Evolutionary conservation across 345 rosid species (phyloP).

Genomic region (Arabidopsis arenosa): DNA sequence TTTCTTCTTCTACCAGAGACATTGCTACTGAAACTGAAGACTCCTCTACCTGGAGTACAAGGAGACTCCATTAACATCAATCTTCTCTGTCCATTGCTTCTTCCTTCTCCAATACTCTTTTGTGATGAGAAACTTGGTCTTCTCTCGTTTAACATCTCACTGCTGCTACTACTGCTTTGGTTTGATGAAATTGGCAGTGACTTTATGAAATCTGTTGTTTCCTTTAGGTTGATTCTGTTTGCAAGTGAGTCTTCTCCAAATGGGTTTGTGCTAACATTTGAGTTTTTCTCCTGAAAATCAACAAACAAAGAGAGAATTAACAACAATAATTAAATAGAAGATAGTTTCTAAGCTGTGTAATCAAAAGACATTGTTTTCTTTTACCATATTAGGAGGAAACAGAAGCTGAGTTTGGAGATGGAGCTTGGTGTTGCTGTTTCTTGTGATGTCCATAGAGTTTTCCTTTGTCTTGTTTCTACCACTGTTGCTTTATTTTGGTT

Average conservation of each 20-base stretch:
- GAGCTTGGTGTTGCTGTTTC: constrained; percentile 35
- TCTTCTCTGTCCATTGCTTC: constrained; percentile 61
- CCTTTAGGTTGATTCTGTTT: constrained; percentile 74
- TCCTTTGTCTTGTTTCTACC: constrained; percentile 13
- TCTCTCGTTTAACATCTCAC: constrained; percentile 44
- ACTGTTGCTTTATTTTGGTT: constrained; percentile 25
- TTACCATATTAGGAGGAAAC: constrained; percentile 41
- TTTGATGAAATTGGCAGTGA: constrained; percentile 56
- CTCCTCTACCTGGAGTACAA: constrained; percentile 80
- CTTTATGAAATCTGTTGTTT: constrained; percentile 75
- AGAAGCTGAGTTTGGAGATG: constrained; percentile 35
- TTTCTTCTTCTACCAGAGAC: constrained; percentile 57
- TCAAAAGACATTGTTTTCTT: background rate
- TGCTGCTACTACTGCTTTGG: constrained; percentile 39
- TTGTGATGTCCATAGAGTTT: constrained; percentile 37
- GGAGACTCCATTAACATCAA: constrained; percentile 59
- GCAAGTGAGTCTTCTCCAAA: constrained; percentile 69
- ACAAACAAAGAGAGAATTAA: constrained; percentile 28
- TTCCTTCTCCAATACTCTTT: constrained; percentile 55
- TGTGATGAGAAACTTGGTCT: constrained; percentile 56
- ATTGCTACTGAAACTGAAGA: constrained; percentile 67
- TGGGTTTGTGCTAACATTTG: constrained; percentile 49
- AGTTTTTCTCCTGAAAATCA: constrained; percentile 30
- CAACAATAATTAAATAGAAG: background rate
- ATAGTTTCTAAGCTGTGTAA: background rate